Percentiles rank a stretch among this genome's conserved stretches.
phyloP scores from a whole-genome alignment of 768 basidiomycete species.

The Boletellus ananiceps region DNA sequence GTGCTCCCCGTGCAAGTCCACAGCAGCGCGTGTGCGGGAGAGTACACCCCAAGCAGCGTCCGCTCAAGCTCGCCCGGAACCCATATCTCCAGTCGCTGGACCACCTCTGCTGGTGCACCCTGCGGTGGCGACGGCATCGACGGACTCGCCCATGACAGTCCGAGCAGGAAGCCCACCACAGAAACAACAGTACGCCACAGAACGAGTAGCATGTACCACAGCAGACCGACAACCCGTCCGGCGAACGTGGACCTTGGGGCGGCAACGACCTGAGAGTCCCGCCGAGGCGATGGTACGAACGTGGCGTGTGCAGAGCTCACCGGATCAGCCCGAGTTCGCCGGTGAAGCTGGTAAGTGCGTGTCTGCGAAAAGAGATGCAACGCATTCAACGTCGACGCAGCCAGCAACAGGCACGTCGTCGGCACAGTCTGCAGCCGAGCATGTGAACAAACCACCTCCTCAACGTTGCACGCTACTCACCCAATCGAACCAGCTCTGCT shows the following conservation, averaged over 20 bases:
- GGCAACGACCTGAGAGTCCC: slow-evolving; percentile 26
- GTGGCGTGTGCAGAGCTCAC: slow-evolving; percentile 66
- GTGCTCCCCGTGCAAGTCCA: slow-evolving; percentile 68
- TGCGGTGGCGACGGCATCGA: slow-evolving; percentile 31
- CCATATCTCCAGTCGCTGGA: slow-evolving; percentile 83
- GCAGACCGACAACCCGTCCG: slow-evolving; percentile 31
- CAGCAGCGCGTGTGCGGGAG: slow-evolving; percentile 67
- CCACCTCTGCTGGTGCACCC: slow-evolving; percentile 41
- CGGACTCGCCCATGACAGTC: slow-evolving; percentile 46
- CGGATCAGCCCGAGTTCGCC: slow-evolving; percentile 47
- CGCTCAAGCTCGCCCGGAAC: slow-evolving; percentile 67
- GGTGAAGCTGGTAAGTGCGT: slow-evolving; percentile 63
- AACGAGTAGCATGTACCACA: slow-evolving; percentile 35
- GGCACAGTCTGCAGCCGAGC: slow-evolving; percentile 53
- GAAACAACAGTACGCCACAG: slow-evolving; percentile 50
- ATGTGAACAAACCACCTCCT: slow-evolving; percentile 5
- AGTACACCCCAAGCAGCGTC: slow-evolving; percentile 69
- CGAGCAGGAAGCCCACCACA: slow-evolving; percentile 65
- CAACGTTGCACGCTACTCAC: slow-evolving; percentile 37
- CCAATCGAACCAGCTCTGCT: slow-evolving; percentile 76
- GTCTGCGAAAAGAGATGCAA: slow-evolving; percentile 69
- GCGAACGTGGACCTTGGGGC: slow-evolving; percentile 42
- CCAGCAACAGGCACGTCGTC: slow-evolving; percentile 52
- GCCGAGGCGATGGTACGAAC: slow-evolving; percentile 50
- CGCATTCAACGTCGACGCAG: slow-evolving; percentile 52